phyloP scores from a whole-genome alignment of 1,284 basidiomycete species.

The Ustilago esculenta region DNA sequence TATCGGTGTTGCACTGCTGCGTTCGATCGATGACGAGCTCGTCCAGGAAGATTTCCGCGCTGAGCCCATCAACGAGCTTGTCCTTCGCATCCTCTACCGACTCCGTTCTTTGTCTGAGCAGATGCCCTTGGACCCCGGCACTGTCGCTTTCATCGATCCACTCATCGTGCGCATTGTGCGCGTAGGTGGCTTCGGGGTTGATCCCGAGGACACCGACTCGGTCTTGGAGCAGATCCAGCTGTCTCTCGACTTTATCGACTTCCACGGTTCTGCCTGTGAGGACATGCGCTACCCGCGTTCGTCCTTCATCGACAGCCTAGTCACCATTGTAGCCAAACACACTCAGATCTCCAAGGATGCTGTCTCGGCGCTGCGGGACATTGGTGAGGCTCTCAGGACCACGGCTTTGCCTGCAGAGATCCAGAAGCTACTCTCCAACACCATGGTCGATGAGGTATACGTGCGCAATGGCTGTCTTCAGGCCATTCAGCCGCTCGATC shows the following conservation, averaged over 20 bases:
- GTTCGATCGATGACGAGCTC: slow-evolving; percentile 51
- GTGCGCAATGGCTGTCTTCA: slow-evolving; percentile 91
- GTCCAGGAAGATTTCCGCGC: slow-evolving; percentile 53
- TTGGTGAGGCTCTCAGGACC: slow-evolving; percentile 80
- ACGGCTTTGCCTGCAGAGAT: slow-evolving; percentile 63
- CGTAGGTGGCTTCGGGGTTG: slow-evolving; percentile 75
- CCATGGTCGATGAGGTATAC: slow-evolving; percentile 86
- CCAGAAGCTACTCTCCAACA: slow-evolving; percentile 75
- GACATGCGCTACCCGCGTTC: slow-evolving; percentile 55
- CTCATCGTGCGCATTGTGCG: slow-evolving; percentile 78
- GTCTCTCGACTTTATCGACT: slow-evolving; percentile 83
- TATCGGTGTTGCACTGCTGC: slow-evolving; percentile 52
- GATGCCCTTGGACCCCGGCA: slow-evolving; percentile 81
- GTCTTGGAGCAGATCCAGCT: slow-evolving; percentile 87
- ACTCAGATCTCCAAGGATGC: slow-evolving; percentile 87
- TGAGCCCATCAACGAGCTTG: slow-evolving; percentile 71
- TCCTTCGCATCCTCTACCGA: slow-evolving; percentile 86
- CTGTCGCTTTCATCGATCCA: slow-evolving; percentile 83
- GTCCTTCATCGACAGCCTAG: slow-evolving; percentile 75
- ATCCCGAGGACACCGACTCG: slow-evolving; percentile 74
- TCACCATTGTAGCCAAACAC: slow-evolving; percentile 80
- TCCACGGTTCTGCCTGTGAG: slow-evolving; percentile 85
- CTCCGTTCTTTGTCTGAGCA: slow-evolving; percentile 84
- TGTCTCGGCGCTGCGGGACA: slow-evolving; percentile 81
- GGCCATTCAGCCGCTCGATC: slow-evolving; percentile 88